Evolutionary conservation across 139 green algal species (phyloP), one percentile per base, ranked within the genome.

Genomic region (Haematococcus sp.): DNA sequence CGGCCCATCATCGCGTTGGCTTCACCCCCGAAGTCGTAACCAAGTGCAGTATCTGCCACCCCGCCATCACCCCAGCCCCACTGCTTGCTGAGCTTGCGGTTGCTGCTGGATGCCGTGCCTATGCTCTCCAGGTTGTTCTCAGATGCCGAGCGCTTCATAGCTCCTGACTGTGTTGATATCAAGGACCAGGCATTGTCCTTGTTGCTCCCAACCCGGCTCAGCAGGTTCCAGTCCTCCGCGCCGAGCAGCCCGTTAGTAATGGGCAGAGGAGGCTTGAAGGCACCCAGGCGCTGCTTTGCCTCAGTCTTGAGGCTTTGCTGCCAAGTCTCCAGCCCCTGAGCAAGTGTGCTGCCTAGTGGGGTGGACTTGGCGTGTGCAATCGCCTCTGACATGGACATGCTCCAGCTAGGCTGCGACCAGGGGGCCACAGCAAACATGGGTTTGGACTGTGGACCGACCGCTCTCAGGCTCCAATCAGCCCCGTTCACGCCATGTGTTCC

Each of bases 61-160:
- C 40, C 40, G 40, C 40, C 40, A 49, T 49, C 40, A 49, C 40
- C 66, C 66, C 44, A 72, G n/a, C 19, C 25, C 66, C 19, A 20
- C 40, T 51, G 40, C 19, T 33, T 25, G 33, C 40, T 70, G 20
- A 56, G 63, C 19, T 70, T 70, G 35, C 63, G 35, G 23, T 20
- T 31, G 65, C 70, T 72, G 54, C 70, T 30, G 49, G 27, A 32
- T 71, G 59, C 43, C 67, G 52, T 56, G 59, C 35, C 63, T 23
- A 28, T 64, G 43, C 34, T 68, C 66, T 74, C 74, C 40, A 89
- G 49, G 28, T 43, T 81, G 34, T 69, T 74, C 33, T 85, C 84
- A 15, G 68, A 81, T 0, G 80, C 84, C 16, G 52, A 79, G 19
- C 83, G 83, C 68, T 84, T 84, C 76, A 88, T 84, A 15, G 63